Evolutionary conservation across 148 eudicot species (phyloP).

Genomic region (Cornus suecica): DNA sequence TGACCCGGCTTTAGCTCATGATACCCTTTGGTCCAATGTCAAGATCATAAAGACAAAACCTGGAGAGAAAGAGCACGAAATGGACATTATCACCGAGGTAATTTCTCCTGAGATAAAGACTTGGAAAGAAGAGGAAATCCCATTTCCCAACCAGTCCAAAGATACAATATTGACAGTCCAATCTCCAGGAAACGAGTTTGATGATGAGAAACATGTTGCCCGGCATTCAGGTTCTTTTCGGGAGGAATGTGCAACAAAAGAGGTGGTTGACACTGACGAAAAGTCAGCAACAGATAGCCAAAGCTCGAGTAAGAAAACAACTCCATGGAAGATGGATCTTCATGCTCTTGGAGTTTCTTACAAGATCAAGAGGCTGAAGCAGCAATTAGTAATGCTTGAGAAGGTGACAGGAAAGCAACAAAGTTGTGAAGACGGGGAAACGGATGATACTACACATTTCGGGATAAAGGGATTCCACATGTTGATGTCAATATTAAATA

Average conservation of each 20-base stretch:
- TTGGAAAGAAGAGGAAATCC: conserved; percentile 24
- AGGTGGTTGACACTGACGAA: conserved; percentile 23
- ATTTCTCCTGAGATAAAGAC: conserved; percentile 17
- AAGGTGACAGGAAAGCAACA: conserved; percentile 66
- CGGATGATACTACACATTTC: conserved; percentile 21
- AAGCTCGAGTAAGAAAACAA: conserved; percentile 25
- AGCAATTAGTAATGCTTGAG: conserved; percentile 78
- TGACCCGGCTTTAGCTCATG: conserved; percentile 25
- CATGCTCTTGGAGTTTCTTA: conserved; percentile 83
- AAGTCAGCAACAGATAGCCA: conserved; percentile 24
- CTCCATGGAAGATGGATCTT: conserved; percentile 69
- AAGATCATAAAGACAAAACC: conserved; percentile 50
- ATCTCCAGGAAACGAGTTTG: conserved; percentile 42
- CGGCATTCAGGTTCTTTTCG: conserved; percentile 25
- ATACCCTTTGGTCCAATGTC: conserved; percentile 61
- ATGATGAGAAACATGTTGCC: conserved; percentile 37
- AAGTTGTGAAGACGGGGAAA: conserved; percentile 33
- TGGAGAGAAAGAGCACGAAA: conserved; percentile 37
- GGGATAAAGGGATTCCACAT: conserved; percentile 38
- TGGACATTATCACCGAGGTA: conserved; percentile 19
- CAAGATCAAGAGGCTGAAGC: conserved; percentile 90
- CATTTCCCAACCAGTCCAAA: conserved; percentile 21
- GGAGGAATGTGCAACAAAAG: conserved; percentile 20
- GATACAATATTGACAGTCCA: conserved; percentile 41
- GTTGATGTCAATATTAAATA: conserved; percentile 59